Conservation (phyloP, 352 stramenopile species). For the Pythium brachiatum region DNA sequence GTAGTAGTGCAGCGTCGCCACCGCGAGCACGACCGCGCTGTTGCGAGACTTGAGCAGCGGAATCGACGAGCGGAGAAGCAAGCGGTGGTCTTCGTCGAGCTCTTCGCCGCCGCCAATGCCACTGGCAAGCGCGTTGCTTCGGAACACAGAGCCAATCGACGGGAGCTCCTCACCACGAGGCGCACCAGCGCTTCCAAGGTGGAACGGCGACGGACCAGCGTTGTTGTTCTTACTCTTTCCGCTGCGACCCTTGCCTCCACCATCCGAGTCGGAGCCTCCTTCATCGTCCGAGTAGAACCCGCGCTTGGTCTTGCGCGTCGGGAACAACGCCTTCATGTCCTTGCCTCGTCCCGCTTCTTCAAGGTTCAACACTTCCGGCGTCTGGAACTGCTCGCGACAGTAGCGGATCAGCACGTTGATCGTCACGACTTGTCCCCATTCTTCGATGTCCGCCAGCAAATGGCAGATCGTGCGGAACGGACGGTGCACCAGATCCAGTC, state of each 20-base stretch:
- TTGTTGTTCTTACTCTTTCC: constrained; percentile 24
- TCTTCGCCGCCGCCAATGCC: constrained; percentile 74
- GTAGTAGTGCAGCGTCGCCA: constrained; percentile 97
- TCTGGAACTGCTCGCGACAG: constrained; percentile 93
- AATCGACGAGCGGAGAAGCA: constrained; percentile 94
- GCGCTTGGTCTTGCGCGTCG: constrained; percentile 76
- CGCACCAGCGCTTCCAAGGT: constrained; percentile 17
- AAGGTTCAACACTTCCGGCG: constrained; percentile 57
- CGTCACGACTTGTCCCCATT: constrained; percentile 97
- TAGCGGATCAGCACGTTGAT: constrained; percentile 96
- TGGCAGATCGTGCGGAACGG: constrained; percentile 97
- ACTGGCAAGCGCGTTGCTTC: constrained; percentile 60
- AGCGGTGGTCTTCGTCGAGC: constrained; percentile 94
- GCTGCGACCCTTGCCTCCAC: constrained; percentile 19
- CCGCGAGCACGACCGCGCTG: constrained; percentile 95
- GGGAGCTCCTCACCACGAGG: constrained; percentile 42
- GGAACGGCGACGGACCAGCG: constrained; percentile 31
- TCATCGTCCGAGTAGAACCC: constrained; percentile 98
- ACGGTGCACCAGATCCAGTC: constrained; percentile 93
- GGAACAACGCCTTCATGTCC: constrained; percentile 56
- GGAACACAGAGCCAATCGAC: constrained; percentile 75
- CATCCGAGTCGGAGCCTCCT: constrained; percentile 83
- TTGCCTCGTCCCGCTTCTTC: constrained; percentile 25
- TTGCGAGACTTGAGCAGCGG: constrained; percentile 97
- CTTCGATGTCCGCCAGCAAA: constrained; percentile 97